Base-by-base conservation (phyloP, 371 early-diverging fungal genomes). In the Vairimorpha ceranae region DNA sequence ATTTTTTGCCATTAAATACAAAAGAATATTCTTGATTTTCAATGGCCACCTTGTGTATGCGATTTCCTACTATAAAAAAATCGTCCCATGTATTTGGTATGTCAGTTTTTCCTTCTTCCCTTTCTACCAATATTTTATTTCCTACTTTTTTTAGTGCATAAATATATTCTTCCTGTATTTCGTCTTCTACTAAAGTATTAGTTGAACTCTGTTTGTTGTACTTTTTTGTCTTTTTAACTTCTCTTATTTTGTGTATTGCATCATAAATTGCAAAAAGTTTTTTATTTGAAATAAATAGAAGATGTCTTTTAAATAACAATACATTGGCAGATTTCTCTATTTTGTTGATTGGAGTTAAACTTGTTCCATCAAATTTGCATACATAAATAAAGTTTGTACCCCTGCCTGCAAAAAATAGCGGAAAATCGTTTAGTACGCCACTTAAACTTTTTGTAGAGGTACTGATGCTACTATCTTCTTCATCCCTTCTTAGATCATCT, bases 1-100 rank as follows among this genome's bases (percentile, higher is more conserved):
- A 71, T 54, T 75, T 65, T 46, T 72, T 60, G 19, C 45, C 36
- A 29, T 79, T 69, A 33, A 38, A 76, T 17, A 75, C 70, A 71
- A 76, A 79, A 43, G 38, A 65, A 46, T 58, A 51, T 17, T 30
- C 30, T 19, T 17, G 35, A 12, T 52, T 65, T 35, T 70, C 70
- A 17, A 65, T 48, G 4, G 58, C 29, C 23, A 79, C 60, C 36
- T 75, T 76, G 33, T 79, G 76, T 14, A 76, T 69, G 19, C 43
- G 33, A 17, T 48, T 52, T 21, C 41, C 17, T 17, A 23, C 19
- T 46, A 77, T 61, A 61, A 77, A 77, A 23, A 77, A 66, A 35
- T 69, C 48, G 7, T 63, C 64, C 70, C 59, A 69, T 32, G 72
- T 72, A n/a, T 41, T 32, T n/a, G 48, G 43, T 30, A 61, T 56